These are phyloP conservation scores for Ophiostoma novo-ulmi DNA, from an alignment of 2,329 filamentous ascomycete genomes.

Conservation along the genomic window DNA sequence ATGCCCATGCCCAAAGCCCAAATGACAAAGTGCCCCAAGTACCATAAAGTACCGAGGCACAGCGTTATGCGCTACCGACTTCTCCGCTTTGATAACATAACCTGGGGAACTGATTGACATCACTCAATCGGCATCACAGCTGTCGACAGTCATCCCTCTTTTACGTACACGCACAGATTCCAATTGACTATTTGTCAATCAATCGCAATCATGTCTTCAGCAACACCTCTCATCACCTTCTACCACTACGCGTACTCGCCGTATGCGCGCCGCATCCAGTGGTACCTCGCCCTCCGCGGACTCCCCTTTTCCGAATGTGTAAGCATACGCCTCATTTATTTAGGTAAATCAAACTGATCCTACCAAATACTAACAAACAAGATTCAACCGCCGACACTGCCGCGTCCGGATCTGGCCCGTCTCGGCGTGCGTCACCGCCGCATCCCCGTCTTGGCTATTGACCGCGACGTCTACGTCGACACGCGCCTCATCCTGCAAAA, in stretches of 20 bases:
- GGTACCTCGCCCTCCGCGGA: slow-evolving; percentile 62
- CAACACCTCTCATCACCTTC: slow-evolving; percentile 45
- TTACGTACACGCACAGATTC: background rate
- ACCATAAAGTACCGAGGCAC: background rate
- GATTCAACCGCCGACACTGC: slow-evolving; percentile 62
- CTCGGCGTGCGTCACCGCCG: slow-evolving; percentile 63
- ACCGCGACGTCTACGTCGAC: slow-evolving; percentile 64
- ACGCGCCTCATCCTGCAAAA: slow-evolving; percentile 62
- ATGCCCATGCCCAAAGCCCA: background rate
- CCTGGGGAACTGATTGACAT: background rate
- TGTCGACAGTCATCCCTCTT: background rate
- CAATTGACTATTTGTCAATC: background rate
- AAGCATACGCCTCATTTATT: slow-evolving; percentile 32
- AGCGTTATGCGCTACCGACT: background rate
- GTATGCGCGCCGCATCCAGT: slow-evolving; percentile 57
- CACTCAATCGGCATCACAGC: background rate
- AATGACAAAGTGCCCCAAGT: background rate
- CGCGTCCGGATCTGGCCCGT: slow-evolving; percentile 57
- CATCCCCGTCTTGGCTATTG: slow-evolving; percentile 63
- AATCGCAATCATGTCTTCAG: slow-evolving; percentile 18
- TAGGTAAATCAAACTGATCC: too few species aligned
- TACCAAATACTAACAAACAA: slow-evolving; percentile 37
- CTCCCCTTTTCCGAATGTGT: slow-evolving; percentile 66
- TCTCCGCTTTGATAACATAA: slow-evolving; percentile 12
- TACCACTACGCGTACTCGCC: slow-evolving; percentile 65